phyloP scores from a whole-genome alignment of 2,329 filamentous ascomycete species.

The Tolypocladium amazonense region DNA sequence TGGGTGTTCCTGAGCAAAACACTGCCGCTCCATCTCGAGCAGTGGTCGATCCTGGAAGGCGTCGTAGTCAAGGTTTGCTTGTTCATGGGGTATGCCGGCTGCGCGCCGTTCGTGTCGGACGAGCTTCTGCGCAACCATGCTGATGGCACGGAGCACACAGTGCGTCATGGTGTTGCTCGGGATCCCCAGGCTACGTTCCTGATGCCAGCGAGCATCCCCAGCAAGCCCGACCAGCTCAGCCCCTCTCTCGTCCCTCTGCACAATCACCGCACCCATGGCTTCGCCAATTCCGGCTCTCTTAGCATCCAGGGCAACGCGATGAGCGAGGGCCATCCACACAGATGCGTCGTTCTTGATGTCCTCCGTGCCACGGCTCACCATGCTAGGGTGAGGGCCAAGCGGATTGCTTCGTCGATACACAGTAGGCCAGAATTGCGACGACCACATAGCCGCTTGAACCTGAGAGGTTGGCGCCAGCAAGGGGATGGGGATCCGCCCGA shows the following conservation, averaged over 20 bases:
- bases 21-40: constrained; percentile 51
- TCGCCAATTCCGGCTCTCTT: constrained; percentile 51
- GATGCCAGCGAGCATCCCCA: constrained; percentile 63
- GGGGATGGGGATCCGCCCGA: constrained; percentile 59
- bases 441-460: constrained; percentile 65
- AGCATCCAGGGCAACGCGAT: constrained; percentile 50
- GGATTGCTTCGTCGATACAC: constrained; percentile 83
- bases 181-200: constrained; percentile 32
- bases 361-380: constrained; percentile 58
- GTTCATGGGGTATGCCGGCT: constrained; percentile 20
- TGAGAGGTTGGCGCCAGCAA: constrained; percentile 64
- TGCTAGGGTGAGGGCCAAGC: constrained; percentile 70
- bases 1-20: constrained; percentile 54
- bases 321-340: constrained; percentile 58
- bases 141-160: constrained; percentile 67
- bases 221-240: constrained; percentile 59
- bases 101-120: constrained; percentile 42
- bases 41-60: constrained; percentile 61
- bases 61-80: constrained; percentile 40
- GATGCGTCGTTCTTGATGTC: constrained; percentile 55
- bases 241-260: constrained; percentile 48
- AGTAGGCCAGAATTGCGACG: constrained; percentile 69
- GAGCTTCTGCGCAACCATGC: constrained; percentile 65
- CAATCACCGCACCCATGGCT: constrained; percentile 62
- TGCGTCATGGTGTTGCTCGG: constrained; percentile 70